Evolutionary conservation across 164 flowering plant genomes (phyloP), one percentile per base, ranked within the genome.

Genomic region (Liquidambar formosana): DNA sequence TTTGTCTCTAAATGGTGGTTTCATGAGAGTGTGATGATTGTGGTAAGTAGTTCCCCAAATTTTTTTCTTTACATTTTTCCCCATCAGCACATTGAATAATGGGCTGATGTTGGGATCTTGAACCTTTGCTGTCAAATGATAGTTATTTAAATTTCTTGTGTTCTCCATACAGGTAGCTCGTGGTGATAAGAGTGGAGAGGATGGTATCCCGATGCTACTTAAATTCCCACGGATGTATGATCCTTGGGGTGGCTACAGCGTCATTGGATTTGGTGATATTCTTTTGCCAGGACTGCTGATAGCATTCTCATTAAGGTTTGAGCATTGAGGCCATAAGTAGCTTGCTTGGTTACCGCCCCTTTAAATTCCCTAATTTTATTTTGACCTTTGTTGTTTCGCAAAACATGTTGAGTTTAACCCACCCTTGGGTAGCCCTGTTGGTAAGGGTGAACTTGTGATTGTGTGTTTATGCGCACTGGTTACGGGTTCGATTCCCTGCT

Each of bases 231-330:
- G 99, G 18, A 80, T 96, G 89, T 92, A 84, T 81, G 99, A 96
- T 78, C 99, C 98, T 64, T 96, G 99, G 99, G 98, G 98, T 75
- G 99, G 99, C 74, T 93, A 85, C 79, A 93, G 97, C 73, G 87
- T 96, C 73, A 96, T 96, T 26, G 99, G 99, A 28, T 96, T 96
- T 79, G 99, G 98, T 45, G 99, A 96, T 78, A 96, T 96, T 54
- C 85, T 96, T 58, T 77, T 96, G 65, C 99, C 99, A 28, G 99
- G 99, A 76, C 76, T 96, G 66, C 73, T 96, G 15, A 83, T 96
- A 47, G 92, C 96, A 25, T 93, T 96, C 79, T 79, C 94, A 43
- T 75, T 89, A 66, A 90, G 99, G 98, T 96, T 61, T 23, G 74
- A 66, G 21, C 25, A 63, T 69, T 45, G 54, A 15, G 27, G 18